Base-by-base conservation (phyloP, 106 monocot genomes). In the Phalaenopsis aphrodite region DNA sequence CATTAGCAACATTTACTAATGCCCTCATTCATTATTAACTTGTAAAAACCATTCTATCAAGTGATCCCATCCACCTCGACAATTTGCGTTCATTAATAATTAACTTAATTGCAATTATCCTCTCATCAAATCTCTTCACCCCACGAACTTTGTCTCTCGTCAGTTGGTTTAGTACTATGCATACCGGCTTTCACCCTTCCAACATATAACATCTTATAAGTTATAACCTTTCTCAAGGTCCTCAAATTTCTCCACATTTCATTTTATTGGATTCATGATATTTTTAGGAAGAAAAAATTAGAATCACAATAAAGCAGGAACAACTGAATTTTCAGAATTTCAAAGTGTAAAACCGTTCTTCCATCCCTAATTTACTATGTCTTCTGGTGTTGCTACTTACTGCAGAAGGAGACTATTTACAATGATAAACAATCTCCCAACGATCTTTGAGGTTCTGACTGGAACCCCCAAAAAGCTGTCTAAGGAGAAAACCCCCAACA, bases 391-490 rank as follows among this genome's bases (percentile, higher is more conserved):
- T 61, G 5, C 1, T 5, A 23, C 81, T 55, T 5, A 23, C 81
- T 55, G 24, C 85, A 94, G 89, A 88, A 89, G 85, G 84, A 81
- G 89, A 23, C 86, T 94, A 23, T 94, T 94, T 52, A 81, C 79
- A 17, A 91, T 91, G 91, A 94, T 94, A 39, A 94, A 91, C 80
- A 88, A 88, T 46, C 85, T 94, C 49, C 91, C 91, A 10, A 89
- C 94, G 23, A 86, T 94, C 77, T 94, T 81, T 80, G 89, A 94
- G 81, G 94, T 91, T 77, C 88, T 91, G 69, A 88, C 89, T 46
- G 91, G 94, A 81, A 80, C 81, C 2, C 64, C 81, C 52, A 88
- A 89, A 82, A 91, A 84, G 73, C 89, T 88, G 76, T 42, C 87
- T 9, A 91, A 91, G 82, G 91, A 94, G 56, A 94, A 89, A 79